These are phyloP conservation scores for Nematocida sp. DNA, from an alignment of 371 early-diverging fungal species.

Conservation along the genomic window DNA sequence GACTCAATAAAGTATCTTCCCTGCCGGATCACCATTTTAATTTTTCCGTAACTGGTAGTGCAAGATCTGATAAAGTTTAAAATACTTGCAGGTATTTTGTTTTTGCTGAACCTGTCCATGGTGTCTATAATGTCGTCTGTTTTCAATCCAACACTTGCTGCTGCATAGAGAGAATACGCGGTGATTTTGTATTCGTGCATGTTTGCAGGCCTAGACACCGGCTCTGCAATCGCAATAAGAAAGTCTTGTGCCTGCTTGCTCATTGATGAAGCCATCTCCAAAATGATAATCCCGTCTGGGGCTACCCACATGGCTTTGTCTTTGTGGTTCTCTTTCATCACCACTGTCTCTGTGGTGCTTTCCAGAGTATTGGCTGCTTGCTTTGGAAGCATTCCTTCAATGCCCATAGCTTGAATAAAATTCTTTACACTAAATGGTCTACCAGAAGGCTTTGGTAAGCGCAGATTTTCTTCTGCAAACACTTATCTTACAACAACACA, in stretches of 20 bases:
- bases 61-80: slow-evolving; percentile 76
- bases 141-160: slow-evolving; percentile 91
- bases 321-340: slow-evolving; percentile 75
- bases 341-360: slow-evolving; percentile 56
- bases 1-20: slow-evolving; percentile 83
- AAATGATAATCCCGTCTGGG: slow-evolving; percentile 79
- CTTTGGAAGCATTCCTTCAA: slow-evolving; percentile 61
- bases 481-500: not conserved
- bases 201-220: slow-evolving; percentile 80
- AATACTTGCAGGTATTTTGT: slow-evolving; percentile 73
- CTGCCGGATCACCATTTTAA: slow-evolving; percentile 86
- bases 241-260: slow-evolving; percentile 91
- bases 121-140: slow-evolving; percentile 87
- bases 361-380: slow-evolving; percentile 60
- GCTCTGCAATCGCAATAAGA: slow-evolving; percentile 93
- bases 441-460: too few relatives aligned
- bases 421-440: too few relatives aligned
- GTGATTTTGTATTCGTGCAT: slow-evolving; percentile 97
- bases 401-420: too few relatives aligned
- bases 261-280: slow-evolving; percentile 87
- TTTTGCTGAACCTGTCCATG: slow-evolving; percentile 79
- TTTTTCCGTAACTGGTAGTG: slow-evolving; percentile 87
- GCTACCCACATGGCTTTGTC: slow-evolving; percentile 87
- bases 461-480: not conserved
- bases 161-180: slow-evolving; percentile 92